Base-by-base conservation (phyloP, 805 yeast species). In the Metschnikowia dekortorum region DNA sequence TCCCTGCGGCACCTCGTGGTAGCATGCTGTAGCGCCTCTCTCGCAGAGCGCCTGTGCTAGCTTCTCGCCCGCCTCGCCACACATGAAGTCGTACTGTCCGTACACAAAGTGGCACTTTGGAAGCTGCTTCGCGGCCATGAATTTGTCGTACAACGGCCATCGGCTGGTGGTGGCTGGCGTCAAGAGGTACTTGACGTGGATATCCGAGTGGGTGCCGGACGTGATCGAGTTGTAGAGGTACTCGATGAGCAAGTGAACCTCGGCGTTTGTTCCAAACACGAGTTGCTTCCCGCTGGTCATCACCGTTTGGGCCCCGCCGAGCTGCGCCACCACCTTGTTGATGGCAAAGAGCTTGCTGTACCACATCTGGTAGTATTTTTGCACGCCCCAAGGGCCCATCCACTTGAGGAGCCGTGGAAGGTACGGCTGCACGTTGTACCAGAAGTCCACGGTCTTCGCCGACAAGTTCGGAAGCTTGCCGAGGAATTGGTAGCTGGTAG, bases 51-150 rank as follows among this genome's bases (percentile, higher is more conserved):
- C 44, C 2, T 59, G 52, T n/a, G 61, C 66, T 47, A 74, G 54
- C 40, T 62, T 66, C 18, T 55, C 49, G 5, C 86, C 86, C 0
- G 85, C 85, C 38, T 70, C 74, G 1, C 74, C 65, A 59, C 82
- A 76, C 94, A 86, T 87, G 75, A 87, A 87, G 61, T 87, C 95
- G 54, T 73, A 80, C 54, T 83, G 79, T 0, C 94, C 95, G 63
- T 85, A 87, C 8, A 79, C 59, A 64, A 82, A 69, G 56, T 81
- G 62, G 2, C 77, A 69, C 10, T 59, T 10, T 56, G 51, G 18
- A 75, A 64, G 11, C 5, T 16, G 35, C 2, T 37, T 16, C 8
- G 58, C 51, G 6, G 33, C 11, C n/a, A 46, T 46, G 35, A 83
- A 64, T 51, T 83, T 77, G 61, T 86, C 91, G 57, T 77, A 65